Conservation (phyloP, 257 asterid species). For the Solanum pimpinellifolium region DNA sequence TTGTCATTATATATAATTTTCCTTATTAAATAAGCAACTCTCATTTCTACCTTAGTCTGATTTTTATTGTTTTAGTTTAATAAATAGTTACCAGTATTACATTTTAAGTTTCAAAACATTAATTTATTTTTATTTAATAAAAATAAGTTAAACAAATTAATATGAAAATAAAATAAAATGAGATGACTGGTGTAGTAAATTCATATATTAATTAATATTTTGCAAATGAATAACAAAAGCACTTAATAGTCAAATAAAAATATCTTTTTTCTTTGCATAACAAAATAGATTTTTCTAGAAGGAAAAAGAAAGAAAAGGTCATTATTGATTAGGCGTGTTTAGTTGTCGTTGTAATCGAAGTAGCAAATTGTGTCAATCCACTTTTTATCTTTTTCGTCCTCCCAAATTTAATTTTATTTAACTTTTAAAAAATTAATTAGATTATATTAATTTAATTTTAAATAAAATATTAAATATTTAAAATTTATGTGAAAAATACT, state of each 20-base stretch:
- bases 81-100: neutral
- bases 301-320: neutral
- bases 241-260: neutral
- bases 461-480: too few relatives aligned
- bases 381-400: too few relatives aligned
- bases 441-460: too few relatives aligned
- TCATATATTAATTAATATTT: neutral
- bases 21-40: too few relatives aligned
- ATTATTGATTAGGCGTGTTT: neutral
- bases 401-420: rapidly evolving
- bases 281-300: neutral
- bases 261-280: neutral
- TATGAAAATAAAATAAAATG: too few relatives aligned
- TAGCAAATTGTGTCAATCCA: neutral
- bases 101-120: too few relatives aligned
- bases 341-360: neutral
- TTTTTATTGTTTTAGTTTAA: neutral
- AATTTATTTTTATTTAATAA: too few relatives aligned
- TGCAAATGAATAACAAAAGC: neutral
- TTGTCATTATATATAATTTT: too few relatives aligned
- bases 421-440: too few relatives aligned
- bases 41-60: too few relatives aligned
- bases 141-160: too few relatives aligned
- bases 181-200: neutral
- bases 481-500: too few relatives aligned